phyloP scores from a whole-genome alignment of 495 filamentous ascomycete genomes.

The Penicillium parvum region DNA sequence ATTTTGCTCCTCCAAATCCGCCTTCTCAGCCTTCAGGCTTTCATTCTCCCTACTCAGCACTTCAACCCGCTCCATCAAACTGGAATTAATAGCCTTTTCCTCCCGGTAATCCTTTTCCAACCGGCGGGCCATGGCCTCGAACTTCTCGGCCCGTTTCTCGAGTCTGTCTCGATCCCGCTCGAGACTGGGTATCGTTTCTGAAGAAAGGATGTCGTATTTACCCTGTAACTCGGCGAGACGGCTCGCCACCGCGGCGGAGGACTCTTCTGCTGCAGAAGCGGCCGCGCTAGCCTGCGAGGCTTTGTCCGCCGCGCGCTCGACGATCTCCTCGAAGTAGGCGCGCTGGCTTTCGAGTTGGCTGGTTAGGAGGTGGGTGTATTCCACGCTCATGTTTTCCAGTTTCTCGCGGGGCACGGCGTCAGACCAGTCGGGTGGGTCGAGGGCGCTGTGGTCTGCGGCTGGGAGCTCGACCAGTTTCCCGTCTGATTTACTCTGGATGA shows the following conservation, averaged over 20 bases:
- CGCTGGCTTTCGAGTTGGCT: conserved; percentile 89
- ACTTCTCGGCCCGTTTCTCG: conserved; percentile 61
- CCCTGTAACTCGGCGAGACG: conserved; percentile 51
- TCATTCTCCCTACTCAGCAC: conserved; percentile 57
- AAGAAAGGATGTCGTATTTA: conserved; percentile 51
- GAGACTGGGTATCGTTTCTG: conserved; percentile 57
- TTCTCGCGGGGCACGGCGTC: conserved; percentile 88
- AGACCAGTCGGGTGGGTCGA: conserved; percentile 41
- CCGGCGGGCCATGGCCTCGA: conserved; percentile 67
- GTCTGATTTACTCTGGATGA: conserved; percentile 88
- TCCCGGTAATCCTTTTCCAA: conserved; percentile 77
- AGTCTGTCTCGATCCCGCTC: conserved; percentile 69
- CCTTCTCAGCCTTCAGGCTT: conserved; percentile 50
- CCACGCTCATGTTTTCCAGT: conserved; percentile 83
- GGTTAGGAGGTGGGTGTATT: conserved; percentile 91
- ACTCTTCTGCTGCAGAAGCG: conserved; percentile 56
- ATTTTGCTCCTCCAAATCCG: conserved; percentile 74
- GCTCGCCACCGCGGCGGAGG: conserved; percentile 48
- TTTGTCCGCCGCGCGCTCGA: conserved; percentile 89
- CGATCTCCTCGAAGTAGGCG: conserved; percentile 88
- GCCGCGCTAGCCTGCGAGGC: conserved; percentile 65
- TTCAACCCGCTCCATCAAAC: conserved; percentile 71
- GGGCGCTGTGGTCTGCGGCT: conserved; percentile 39
- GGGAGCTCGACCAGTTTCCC: conserved; percentile 84
- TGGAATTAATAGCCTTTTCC: conserved; percentile 79